Evolutionary conservation across 345 rosid genomes (phyloP), one percentile per base, ranked within the genome.

Genomic region (Brassica incana): DNA sequence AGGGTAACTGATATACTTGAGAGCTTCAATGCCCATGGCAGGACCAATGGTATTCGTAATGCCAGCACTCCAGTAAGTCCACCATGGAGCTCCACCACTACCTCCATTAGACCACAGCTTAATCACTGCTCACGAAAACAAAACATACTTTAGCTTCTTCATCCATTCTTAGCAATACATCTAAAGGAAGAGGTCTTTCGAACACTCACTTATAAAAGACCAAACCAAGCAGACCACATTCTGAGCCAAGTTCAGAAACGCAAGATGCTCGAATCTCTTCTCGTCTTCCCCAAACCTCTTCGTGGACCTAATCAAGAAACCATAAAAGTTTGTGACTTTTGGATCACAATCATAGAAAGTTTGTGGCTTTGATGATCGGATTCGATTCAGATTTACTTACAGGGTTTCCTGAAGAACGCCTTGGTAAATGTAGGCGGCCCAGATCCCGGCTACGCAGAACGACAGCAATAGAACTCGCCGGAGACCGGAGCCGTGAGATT

Each of bases 31-130:
- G 12, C 98, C 99, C 95, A 95, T 89, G 56, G 99, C 94, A 0
- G 99, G 99, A 60, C 99, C 99, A 81, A 92, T 95, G 0, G 99
- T 91, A 77, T 95, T 95, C 1, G 99, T 95, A 76, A 95, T 91
- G 67, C 99, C 97, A 32, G 99, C 95, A 69, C 98, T 95, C 99
- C 99, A 95, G 66, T 89, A 95, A 0, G 92, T 81, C 97, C 98
- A 91, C 94, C 93, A 91, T 16, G 97, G 99, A 6, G 99, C 99
- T 73, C 98, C 97, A 5, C 92, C 91, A 12, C 78, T 29, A 67
- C 86, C 84, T 29, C 88, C 81, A 65, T 86, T 85, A 8, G 95
- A 90, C 99, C 99, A 95, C 8, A 95, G 84, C 91, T 89, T 95
- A 67, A 92, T 84, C 99, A 95, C 99, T 94, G 84, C 43, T 45